Evolutionary conservation across 257 asterid genomes (phyloP).

Genomic region (Anisodus acutangulus): DNA sequence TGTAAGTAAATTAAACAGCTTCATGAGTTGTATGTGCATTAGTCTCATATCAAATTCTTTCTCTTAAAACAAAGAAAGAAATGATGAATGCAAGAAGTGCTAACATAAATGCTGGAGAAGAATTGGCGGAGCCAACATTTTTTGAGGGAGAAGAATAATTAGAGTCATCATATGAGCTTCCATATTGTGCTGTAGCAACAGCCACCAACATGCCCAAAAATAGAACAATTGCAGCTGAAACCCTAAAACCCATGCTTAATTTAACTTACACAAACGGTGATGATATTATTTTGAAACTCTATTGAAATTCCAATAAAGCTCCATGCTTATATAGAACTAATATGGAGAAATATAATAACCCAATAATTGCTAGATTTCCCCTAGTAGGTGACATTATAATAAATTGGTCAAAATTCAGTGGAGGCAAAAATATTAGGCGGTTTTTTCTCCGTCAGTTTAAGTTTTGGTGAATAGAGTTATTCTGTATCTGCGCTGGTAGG

Average conservation of each 20-base stretch:
- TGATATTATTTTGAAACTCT: not conserved
- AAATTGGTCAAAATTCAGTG: no score
- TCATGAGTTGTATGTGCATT: not conserved
- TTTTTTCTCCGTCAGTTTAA: no score
- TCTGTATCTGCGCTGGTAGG: no score
- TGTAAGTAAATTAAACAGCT: not conserved
- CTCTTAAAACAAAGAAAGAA: constrained; percentile 17
- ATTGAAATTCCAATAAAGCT: not conserved
- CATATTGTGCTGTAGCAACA: constrained; percentile 29
- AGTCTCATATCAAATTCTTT: not conserved
- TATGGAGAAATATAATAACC: not conserved
- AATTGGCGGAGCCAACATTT: not conserved
- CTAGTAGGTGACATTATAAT: not conserved
- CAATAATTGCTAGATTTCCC: not conserved
- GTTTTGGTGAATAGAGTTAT: no score
- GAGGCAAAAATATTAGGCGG: no score
- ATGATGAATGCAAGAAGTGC: constrained; percentile 15
- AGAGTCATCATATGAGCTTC: not conserved
- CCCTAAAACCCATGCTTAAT: constrained; percentile 22
- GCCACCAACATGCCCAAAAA: constrained; percentile 21
- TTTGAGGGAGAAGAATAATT: not conserved
- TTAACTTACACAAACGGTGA: not conserved
- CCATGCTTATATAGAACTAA: not conserved
- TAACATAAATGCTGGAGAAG: not conserved
- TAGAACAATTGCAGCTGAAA: not conserved